phyloP scores from a whole-genome alignment of 2,329 filamentous ascomycete genomes.

The Camptophora hylomeconis region DNA sequence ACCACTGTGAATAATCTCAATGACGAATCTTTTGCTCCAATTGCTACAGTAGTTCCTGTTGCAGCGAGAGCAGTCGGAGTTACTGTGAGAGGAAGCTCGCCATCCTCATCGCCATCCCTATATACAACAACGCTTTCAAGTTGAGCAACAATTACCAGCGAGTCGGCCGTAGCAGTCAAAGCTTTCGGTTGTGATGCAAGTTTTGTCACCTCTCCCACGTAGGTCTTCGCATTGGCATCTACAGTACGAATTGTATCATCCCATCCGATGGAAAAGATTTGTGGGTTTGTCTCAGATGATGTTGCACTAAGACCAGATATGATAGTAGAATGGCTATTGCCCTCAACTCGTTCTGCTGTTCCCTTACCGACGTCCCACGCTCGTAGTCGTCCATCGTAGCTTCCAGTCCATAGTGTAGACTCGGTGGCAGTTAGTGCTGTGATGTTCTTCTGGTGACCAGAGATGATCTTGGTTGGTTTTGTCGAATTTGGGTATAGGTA shows the following conservation, averaged over 20 bases:
- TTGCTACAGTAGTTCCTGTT: slow-evolving; percentile 52
- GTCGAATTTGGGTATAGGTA: slow-evolving; percentile 65
- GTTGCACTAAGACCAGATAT: slow-evolving; percentile 60
- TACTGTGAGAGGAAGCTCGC: slow-evolving; percentile 49
- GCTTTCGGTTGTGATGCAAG: slow-evolving; percentile 72
- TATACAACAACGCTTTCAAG: slow-evolving; percentile 46
- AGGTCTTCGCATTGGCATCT: slow-evolving; percentile 61
- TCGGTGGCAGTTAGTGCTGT: slow-evolving; percentile 55
- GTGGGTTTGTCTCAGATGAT: slow-evolving; percentile 26
- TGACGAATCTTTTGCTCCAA: slow-evolving; percentile 62
- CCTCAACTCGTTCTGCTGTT: slow-evolving; percentile 57
- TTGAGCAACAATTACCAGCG: slow-evolving; percentile 45
- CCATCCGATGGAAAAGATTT: slow-evolving; percentile 82
- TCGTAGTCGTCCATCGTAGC: slow-evolving; percentile 78
- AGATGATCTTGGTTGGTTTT: slow-evolving; percentile 57
- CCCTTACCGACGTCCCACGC: slow-evolving; percentile 69
- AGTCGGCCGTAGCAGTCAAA: slow-evolving; percentile 43
- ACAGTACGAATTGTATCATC: slow-evolving; percentile 78
- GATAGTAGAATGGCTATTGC: slow-evolving; percentile 73
- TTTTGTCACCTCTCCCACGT: slow-evolving; percentile 54
- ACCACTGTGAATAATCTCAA: slow-evolving; percentile 59
- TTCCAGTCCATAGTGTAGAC: slow-evolving; percentile 71
- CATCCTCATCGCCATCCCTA: slow-evolving; percentile 41
- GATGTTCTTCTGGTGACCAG: slow-evolving; percentile 85
- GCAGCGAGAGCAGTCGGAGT: slow-evolving; percentile 61